Percentiles rank a stretch among this genome's conserved stretches.
Evolutionary conservation across 2,329 filamentous ascomycete genomes (phyloP).

Genomic region (Fusarium domesticum): DNA sequence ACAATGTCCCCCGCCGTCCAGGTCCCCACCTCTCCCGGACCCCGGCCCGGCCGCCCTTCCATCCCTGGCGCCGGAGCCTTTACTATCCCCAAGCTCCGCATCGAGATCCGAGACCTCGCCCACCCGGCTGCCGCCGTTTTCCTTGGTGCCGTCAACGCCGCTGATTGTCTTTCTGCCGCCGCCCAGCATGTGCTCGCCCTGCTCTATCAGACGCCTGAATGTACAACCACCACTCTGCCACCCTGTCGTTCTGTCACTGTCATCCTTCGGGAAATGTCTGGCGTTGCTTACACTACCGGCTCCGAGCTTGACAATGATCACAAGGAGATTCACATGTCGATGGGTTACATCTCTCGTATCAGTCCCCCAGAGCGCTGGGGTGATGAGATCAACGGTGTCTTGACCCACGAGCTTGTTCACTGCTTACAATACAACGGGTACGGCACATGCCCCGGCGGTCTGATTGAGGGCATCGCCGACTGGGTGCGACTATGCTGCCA

Average conservation of each 20-base stretch:
- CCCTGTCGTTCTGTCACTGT: constrained; percentile 84
- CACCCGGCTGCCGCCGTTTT: constrained; percentile 65
- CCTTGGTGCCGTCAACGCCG: constrained; percentile 61
- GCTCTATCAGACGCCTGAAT: constrained; percentile 60
- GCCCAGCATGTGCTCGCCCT: constrained; percentile 66
- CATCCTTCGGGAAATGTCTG: constrained; percentile 72
- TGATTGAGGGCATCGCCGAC: constrained; percentile 90
- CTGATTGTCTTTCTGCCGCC: constrained; percentile 58
- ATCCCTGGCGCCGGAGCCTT: constrained; percentile 31
- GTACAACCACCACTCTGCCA: constrained; percentile 44
- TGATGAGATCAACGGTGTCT: constrained; percentile 73
- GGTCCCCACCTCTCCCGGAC: constrained; percentile 14
- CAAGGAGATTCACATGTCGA: constrained; percentile 89
- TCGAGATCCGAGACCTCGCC: constrained; percentile 56
- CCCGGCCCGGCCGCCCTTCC: constrained; percentile 13
- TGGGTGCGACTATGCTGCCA: constrained; percentile 78
- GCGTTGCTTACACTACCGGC: constrained; percentile 87
- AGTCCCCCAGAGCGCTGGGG: constrained; percentile 39
- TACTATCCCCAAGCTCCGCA: constrained; percentile 53
- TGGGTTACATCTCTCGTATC: constrained; percentile 65
- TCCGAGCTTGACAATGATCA: constrained; percentile 76
- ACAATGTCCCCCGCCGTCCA: no score
- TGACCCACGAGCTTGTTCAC: constrained; percentile 92
- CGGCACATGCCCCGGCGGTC: constrained; percentile 63
- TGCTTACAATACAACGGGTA: constrained; percentile 80